These are phyloP conservation scores for Phytophthora megakarya DNA, from an alignment of 352 stramenopile genomes.

Conservation along the genomic window DNA sequence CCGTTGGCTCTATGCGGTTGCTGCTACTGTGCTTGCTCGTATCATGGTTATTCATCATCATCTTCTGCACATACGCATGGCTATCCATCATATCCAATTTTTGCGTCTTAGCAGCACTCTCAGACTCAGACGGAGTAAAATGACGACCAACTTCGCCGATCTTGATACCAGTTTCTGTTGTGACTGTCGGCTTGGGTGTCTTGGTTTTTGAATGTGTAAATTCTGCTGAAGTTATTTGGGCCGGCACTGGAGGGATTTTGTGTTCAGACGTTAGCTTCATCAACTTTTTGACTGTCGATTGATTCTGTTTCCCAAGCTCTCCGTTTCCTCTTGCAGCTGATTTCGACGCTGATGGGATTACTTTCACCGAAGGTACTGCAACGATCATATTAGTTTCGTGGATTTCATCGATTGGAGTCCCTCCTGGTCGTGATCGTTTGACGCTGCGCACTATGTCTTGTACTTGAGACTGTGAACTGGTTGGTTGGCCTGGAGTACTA, in stretches of 20 bases:
- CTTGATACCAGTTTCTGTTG: not conserved
- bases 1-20: not conserved
- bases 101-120: not conserved
- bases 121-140: slow-evolving; percentile 3
- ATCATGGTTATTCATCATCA: slow-evolving; percentile 25
- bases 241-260: not conserved
- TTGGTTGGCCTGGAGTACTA: too few species aligned
- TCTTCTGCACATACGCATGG: slow-evolving; percentile 33
- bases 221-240: not conserved
- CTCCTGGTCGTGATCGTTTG: not conserved
- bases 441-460: not conserved
- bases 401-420: not conserved
- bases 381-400: not conserved
- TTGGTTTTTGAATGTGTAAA: not conserved
- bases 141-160: not conserved
- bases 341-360: not conserved
- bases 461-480: not conserved
- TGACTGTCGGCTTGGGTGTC: not conserved
- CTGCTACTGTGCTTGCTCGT: not conserved
- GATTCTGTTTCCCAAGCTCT: not conserved
- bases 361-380: not conserved
- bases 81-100: slow-evolving; percentile 37
- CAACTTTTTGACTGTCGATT: not conserved
- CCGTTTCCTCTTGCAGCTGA: not conserved
- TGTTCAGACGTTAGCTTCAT: not conserved